Evolutionary conservation across 192 early-diverging fungal species (phyloP).

Genomic region (Linnemannia schmuckeri): DNA sequence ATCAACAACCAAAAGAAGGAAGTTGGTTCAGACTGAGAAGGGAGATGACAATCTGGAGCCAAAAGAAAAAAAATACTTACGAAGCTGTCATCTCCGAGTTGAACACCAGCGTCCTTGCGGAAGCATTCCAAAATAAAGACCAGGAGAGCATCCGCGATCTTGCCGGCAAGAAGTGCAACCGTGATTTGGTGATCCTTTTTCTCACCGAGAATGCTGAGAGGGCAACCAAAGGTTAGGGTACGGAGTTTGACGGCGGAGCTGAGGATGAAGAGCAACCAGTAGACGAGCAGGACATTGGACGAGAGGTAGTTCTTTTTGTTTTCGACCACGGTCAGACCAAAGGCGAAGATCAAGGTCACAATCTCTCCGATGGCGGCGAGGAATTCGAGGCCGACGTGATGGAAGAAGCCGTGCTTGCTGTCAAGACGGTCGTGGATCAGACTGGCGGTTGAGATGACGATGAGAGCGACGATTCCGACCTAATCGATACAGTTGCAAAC

Average conservation of each 20-base stretch:
- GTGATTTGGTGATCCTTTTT: slow-evolving; percentile 31
- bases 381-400: slow-evolving; percentile 28
- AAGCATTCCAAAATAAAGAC: slow-evolving; percentile 43
- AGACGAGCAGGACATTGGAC: slow-evolving; percentile 68
- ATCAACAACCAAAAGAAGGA: background rate
- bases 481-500: background rate
- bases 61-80: slow-evolving; percentile 11
- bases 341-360: slow-evolving; percentile 35
- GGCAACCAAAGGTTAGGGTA: slow-evolving; percentile 54
- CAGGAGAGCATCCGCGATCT: slow-evolving; percentile 3
- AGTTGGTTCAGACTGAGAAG: background rate
- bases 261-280: slow-evolving; percentile 60
- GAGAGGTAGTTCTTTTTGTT: slow-evolving; percentile 59
- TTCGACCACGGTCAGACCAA: slow-evolving; percentile 61
- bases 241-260: slow-evolving; percentile 52
- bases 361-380: slow-evolving; percentile 21
- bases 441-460: background rate
- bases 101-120: slow-evolving; percentile 42
- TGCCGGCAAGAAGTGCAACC: slow-evolving; percentile 25
- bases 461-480: slow-evolving; percentile 27
- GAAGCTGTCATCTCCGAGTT: slow-evolving; percentile 38
- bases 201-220: slow-evolving; percentile 50
- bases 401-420: background rate
- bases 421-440: background rate
- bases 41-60: background rate